Conservation (phyloP, 169 alveolate species). For the Sarcocystis neurona region DNA sequence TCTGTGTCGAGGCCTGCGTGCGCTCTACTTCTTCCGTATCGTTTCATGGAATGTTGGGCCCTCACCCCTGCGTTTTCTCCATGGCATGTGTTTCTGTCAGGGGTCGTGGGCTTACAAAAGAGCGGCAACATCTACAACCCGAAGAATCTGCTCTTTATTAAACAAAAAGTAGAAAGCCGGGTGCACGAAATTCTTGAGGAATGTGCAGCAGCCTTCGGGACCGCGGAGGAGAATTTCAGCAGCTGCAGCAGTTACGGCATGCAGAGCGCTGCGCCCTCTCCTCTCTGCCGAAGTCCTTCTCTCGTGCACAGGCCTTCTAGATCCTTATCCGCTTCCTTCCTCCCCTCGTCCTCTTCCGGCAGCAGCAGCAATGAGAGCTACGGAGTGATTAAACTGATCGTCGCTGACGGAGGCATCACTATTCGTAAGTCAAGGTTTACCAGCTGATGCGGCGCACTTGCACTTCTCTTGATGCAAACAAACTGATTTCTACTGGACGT, state of each 20-base stretch:
- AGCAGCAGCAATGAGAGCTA: background rate
- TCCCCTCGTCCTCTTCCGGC: background rate
- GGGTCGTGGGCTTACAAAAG: background rate
- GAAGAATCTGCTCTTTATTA: background rate
- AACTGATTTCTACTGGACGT: background rate
- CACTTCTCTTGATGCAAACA: background rate
- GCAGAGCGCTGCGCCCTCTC: no score
- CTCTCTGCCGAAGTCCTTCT: background rate
- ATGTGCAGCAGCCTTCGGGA: background rate
- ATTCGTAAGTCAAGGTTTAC: constrained; percentile 9
- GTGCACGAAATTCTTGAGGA: background rate
- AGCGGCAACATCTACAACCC: constrained; percentile 19
- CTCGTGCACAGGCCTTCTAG: background rate
- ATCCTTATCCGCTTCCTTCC: no score
- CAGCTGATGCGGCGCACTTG: no score
- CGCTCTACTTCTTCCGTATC: no score
- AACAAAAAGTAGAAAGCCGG: background rate
- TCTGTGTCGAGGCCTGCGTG: no score
- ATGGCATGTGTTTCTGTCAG: background rate
- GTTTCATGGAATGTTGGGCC: no score
- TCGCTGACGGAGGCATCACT: constrained; percentile 42
- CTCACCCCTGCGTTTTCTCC: no score
- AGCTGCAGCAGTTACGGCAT: background rate
- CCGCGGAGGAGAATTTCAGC: background rate
- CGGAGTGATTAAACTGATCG: constrained; percentile 4